Evolutionary conservation across 202 grass and related monocot genomes (phyloP).

Genomic region (Cymbopogon flexuosus): DNA sequence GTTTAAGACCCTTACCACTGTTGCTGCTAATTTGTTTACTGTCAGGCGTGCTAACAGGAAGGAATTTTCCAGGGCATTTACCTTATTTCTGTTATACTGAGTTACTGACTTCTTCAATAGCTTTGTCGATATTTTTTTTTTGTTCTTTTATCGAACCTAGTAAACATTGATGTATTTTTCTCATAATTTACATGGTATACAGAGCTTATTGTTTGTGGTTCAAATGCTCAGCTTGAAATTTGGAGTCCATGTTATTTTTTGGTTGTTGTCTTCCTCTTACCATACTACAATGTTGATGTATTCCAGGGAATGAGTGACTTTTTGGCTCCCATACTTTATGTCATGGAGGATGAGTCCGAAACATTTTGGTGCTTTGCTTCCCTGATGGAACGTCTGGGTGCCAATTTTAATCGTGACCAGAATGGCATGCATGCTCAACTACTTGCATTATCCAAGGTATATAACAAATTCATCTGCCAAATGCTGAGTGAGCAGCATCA

Average conservation of each 20-base stretch:
- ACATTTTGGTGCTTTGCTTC: slow-evolving; percentile 95
- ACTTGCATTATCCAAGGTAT: slow-evolving; percentile 88
- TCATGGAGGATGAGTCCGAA: slow-evolving; percentile 85
- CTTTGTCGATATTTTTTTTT: not conserved
- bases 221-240: not conserved
- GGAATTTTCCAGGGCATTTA: not conserved
- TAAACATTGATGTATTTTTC: slow-evolving; percentile 13
- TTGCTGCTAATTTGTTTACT: not conserved
- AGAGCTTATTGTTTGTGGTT: not conserved
- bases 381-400: slow-evolving; percentile 88
- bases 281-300: not conserved
- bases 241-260: not conserved
- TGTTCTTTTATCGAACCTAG: slow-evolving; percentile 1
- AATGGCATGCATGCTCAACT: slow-evolving; percentile 99
- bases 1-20: not conserved
- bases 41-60: not conserved
- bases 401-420: slow-evolving; percentile 98
- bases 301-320: slow-evolving; percentile 96
- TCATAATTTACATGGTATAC: not conserved
- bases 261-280: not conserved
- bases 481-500: not conserved
- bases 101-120: not conserved
- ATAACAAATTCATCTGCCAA: not conserved
- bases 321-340: slow-evolving; percentile 77
- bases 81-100: not conserved